Conservation (phyloP, 108 stramenopile species). For the Schizochytrium sp. region DNA sequence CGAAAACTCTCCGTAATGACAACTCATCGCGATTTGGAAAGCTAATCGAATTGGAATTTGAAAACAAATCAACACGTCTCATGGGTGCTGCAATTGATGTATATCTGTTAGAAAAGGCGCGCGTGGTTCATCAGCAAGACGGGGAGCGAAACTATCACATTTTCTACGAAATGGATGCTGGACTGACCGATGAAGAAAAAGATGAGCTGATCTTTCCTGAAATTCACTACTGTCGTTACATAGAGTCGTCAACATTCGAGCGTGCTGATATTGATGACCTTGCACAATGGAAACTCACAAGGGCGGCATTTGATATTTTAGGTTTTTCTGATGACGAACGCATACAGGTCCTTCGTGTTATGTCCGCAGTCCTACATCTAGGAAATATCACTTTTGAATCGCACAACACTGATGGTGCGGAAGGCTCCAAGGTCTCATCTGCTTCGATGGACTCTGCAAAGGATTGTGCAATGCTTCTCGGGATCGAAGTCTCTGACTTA, state of each 20-base stretch:
- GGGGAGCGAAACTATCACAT: constrained; percentile 70
- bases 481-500: constrained; percentile 9
- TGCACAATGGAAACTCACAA: constrained; percentile 84
- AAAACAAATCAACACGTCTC: constrained; percentile 79
- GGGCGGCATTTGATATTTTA: constrained; percentile 70
- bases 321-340: constrained; percentile 67
- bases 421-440: background rate
- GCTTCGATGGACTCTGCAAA: constrained; percentile 43
- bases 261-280: constrained; percentile 80
- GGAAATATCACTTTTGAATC: constrained; percentile 66
- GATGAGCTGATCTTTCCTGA: constrained; percentile 45
- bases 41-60: constrained; percentile 80
- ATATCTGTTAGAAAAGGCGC: constrained; percentile 65
- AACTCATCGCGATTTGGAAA: constrained; percentile 73
- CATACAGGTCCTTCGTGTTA: constrained; percentile 64
- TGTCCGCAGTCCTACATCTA: constrained; percentile 67
- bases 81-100: constrained; percentile 79
- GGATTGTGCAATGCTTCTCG: constrained; percentile 59
- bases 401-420: constrained; percentile 24
- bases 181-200: background rate
- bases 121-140: constrained; percentile 61
- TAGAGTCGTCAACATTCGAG: constrained; percentile 56
- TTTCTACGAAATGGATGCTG: constrained; percentile 64
- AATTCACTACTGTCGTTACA: constrained; percentile 62
- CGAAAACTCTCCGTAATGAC: constrained; percentile 67